Base-by-base conservation (phyloP, 441 rosid genomes). In the Arabidopsis hybrid region DNA sequence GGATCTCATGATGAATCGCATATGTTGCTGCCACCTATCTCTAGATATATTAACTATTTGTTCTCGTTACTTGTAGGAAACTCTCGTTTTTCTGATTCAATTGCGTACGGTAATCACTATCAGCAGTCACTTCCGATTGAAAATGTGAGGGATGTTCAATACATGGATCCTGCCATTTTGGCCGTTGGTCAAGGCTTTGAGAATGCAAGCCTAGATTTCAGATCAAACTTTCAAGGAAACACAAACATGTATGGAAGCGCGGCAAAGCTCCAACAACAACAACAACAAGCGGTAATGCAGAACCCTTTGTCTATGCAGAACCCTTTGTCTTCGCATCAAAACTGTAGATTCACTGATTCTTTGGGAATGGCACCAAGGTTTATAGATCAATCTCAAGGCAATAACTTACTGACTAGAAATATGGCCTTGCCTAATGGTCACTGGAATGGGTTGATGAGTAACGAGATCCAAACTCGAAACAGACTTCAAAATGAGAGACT, bases 401-500 rank as follows among this genome's bases (percentile, higher is more conserved):
- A 50, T 73, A 47, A 53, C 78, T 42, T 83, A 43, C 76, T 90
- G 14, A 79, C 64, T 13, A 78, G 76, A 59, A 81, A 76, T 26
- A 9, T 63, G 7, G 69, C 60, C 16, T 46, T 65, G 69, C 62
- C 85, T 21, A 87, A 82, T 65, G 84, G 83, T 56, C 83, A 77
- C 58, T 79, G 83, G 85, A 84, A 74, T 58, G 79, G 80, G 14
- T 83, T 86, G 79, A 85, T 45, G 67, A 62, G 82, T 45, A 90
- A 82, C 16, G 85, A 81, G 55, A 42, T 65, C 67, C 73, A 86
- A 69, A 81, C 85, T 79, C 90, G 81, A 76, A 88, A 83, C 58
- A 80, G 77, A 77, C 55, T 88, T 45, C 85, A 90, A 74, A 91
- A 89, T 61, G 97, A 91, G 72, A 90, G 92, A 76, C 77, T 88